These are phyloP conservation scores for Panicum virgatum DNA, from an alignment of 202 grass and related monocot genomes.

Conservation along the genomic window DNA sequence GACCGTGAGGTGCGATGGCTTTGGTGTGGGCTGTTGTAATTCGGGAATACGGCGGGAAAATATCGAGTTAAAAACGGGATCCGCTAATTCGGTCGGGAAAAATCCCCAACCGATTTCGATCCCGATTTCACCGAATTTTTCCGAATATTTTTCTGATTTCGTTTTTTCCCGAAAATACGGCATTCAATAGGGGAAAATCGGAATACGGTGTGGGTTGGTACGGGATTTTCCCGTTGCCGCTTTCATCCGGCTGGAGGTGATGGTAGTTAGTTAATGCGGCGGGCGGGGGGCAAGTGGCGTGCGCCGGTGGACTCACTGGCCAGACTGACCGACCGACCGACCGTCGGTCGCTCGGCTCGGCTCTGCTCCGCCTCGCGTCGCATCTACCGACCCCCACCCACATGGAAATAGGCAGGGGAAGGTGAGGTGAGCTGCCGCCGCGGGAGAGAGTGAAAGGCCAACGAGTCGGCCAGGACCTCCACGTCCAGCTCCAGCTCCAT, in stretches of 20 bases:
- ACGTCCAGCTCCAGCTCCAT: neutral
- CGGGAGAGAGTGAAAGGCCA: neutral
- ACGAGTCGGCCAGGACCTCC: neutral
- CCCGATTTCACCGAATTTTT: no score
- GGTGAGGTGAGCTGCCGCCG: neutral
- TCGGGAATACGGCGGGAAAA: no score
- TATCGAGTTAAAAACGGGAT: no score
- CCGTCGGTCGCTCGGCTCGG: slow-evolving; percentile 2
- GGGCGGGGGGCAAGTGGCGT: slow-evolving; percentile 33
- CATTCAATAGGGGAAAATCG: no score
- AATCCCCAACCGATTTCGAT: no score
- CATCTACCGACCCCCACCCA: slow-evolving; percentile 23
- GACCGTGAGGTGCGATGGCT: no score
- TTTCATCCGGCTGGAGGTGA: neutral
- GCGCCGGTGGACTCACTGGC: neutral
- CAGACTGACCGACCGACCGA: neutral
- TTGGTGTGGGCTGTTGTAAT: no score
- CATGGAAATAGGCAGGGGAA: slow-evolving; percentile 19
- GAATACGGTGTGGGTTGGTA: no score
- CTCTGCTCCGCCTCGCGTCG: neutral
- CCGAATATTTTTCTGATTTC: no score
- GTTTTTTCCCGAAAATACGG: no score
- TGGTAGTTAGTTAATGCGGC: neutral
- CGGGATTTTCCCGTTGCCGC: no score
- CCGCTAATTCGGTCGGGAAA: no score